Evolutionary conservation across 192 early-diverging fungal species (phyloP), one percentile per base, ranked within the genome.

Genomic region (Oehlia diaphana): DNA sequence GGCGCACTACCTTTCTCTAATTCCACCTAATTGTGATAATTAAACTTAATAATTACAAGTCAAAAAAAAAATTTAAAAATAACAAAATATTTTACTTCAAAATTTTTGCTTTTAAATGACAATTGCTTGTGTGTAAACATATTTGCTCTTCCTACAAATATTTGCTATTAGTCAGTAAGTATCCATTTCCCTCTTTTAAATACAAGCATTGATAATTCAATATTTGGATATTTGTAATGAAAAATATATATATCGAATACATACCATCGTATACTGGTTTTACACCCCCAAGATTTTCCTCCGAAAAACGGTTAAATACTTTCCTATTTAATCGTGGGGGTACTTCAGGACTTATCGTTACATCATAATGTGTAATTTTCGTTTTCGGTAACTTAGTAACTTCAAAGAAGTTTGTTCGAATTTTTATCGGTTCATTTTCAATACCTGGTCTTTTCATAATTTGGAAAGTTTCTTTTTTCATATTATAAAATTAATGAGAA

Each of bases 121-220:
- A 94, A 83, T 0, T 62, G 62, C 42, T 85, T 84, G 0, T 92
- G 84, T 1, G 92, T 80, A 78, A 92, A 97, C 0, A 96, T 88
- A 53, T 94, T 94, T 81, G 92, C 90, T 39, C 92, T 83, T 8
- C 95, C 92, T 80, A 96, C 94, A 86, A 89, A 96, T 95, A 14
- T 4, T 33, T 28, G 6, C 8, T 13, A 70, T 39, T 16, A 23
- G 16, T 42, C 7, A 19, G 31, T 31, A 31, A 37, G 10, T 35
- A 39, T 69, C 6, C 19, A 37, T 37, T 37, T 37, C 2, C 37
- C 0, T 5, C 37, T 37, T 37, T 37, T 37, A 37, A 37, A 37
- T 37, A 37, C 37, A 37, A 37, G 37, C 37, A 31, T 31, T 26
- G 26, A 31, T 31, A 31, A 31, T 31, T 31, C 5, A 37, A 37